Percentiles rank a stretch among this genome's conserved stretches.
phyloP scores from a whole-genome alignment of 805 yeast genomes.

The Komagataella pseudopastoris region DNA sequence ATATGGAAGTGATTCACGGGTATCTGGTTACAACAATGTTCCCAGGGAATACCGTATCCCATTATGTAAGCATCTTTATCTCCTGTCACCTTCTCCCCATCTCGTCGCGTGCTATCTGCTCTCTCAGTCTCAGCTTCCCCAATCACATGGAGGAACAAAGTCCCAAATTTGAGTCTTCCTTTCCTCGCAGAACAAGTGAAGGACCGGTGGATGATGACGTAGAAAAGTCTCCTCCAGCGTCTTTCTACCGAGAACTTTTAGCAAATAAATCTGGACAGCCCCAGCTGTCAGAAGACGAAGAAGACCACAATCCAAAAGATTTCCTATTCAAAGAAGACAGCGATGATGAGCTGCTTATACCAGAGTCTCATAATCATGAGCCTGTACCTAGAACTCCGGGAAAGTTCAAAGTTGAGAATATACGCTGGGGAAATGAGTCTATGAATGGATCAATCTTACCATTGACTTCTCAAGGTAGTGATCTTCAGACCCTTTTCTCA shows the following conservation, averaged over 20 bases:
- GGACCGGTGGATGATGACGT: neutral
- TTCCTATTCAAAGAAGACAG: neutral
- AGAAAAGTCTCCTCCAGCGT: neutral
- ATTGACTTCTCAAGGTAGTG: neutral
- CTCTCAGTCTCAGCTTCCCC: neutral
- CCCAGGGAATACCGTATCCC: neutral
- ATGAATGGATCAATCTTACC: neutral
- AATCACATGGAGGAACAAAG: neutral
- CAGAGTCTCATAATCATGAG: neutral
- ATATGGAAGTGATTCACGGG: too few species aligned
- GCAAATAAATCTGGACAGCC: neutral
- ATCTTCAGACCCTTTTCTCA: neutral
- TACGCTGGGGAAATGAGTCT: neutral
- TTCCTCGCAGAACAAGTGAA: neutral
- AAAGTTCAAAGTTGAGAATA: neutral
- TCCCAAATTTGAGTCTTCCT: neutral
- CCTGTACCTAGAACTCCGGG: neutral
- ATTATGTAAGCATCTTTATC: neutral
- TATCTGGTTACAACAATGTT: too few species aligned
- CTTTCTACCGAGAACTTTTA: neutral
- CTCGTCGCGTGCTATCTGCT: neutral
- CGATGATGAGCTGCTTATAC: neutral
- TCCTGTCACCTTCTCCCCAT: neutral
- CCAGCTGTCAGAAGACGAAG: neutral
- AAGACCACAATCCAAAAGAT: neutral